These are phyloP conservation scores for Pseudozyma thailandica DNA, from an alignment of 1,284 basidiomycete genomes.

Conservation along the genomic window DNA sequence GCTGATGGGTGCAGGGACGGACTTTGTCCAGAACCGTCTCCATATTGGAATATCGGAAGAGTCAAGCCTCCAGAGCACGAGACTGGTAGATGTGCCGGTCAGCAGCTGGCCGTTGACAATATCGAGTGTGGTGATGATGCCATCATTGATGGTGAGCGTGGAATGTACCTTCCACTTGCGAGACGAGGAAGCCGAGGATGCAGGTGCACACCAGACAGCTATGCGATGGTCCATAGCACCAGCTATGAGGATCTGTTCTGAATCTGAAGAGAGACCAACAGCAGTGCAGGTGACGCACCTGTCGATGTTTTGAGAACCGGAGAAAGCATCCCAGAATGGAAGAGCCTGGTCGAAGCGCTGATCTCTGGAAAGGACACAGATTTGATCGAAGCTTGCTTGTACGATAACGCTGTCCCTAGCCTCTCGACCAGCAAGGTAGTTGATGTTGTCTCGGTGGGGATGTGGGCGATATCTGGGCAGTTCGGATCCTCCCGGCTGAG, in stretches of 20 bases:
- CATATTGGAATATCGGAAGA: slow-evolving; percentile 39
- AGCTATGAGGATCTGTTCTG: slow-evolving; percentile 25
- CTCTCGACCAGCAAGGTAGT: slow-evolving; percentile 24
- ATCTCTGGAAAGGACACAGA: slow-evolving; percentile 41
- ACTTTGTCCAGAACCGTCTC: slow-evolving; percentile 42
- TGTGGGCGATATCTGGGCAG: slow-evolving; percentile 1
- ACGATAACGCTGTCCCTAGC: slow-evolving; percentile 27
- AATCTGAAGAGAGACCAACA: slow-evolving; percentile 19
- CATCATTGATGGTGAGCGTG: slow-evolving; percentile 41
- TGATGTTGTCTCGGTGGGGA: slow-evolving; percentile 5
- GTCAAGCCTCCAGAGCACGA: slow-evolving; percentile 48
- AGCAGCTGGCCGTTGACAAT: slow-evolving; percentile 35
- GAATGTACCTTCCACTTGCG: slow-evolving; percentile 52
- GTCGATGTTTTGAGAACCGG: slow-evolving; percentile 36
- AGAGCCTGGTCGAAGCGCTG: slow-evolving; percentile 46
- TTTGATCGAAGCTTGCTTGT: slow-evolving; percentile 43
- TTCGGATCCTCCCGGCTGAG: slow-evolving; percentile 6
- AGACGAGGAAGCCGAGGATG: slow-evolving; percentile 15
- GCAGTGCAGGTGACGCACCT: slow-evolving; percentile 27
- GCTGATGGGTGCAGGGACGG: slow-evolving; percentile 25
- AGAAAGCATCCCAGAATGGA: slow-evolving; percentile 53
- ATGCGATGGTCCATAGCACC: slow-evolving; percentile 50
- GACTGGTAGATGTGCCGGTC: slow-evolving; percentile 24
- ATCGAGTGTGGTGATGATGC: slow-evolving; percentile 34
- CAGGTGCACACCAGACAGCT: slow-evolving; percentile 38